These are phyloP conservation scores for Suillus hirtellus DNA, from an alignment of 768 basidiomycete species.

Conservation along the genomic window DNA sequence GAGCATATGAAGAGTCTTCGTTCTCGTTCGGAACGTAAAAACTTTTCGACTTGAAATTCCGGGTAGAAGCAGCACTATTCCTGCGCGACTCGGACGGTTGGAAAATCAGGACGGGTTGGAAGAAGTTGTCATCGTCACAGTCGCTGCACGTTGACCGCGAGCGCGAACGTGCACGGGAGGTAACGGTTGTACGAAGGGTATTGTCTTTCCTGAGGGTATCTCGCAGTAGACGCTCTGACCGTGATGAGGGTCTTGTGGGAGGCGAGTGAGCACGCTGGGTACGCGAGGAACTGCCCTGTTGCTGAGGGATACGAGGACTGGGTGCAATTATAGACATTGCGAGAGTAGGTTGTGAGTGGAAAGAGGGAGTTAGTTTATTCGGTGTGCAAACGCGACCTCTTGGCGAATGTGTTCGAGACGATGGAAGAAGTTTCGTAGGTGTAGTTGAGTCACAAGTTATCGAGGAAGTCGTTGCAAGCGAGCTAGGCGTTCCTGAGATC, in stretches of 20 bases:
- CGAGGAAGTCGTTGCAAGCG: neutral
- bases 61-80: conserved; percentile 22
- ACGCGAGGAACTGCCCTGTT: conserved; percentile 11
- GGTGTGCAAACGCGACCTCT: conserved; percentile 17
- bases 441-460: neutral
- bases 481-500: neutral
- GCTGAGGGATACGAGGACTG: conserved; percentile 18
- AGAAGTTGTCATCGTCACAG: conserved; percentile 29
- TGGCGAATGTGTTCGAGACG: conserved; percentile 18
- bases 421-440: conserved; percentile 15
- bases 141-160: conserved; percentile 26
- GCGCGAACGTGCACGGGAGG: conserved; percentile 20
- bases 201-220: conserved; percentile 55
- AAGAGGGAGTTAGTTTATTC: conserved; percentile 13
- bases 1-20: conserved; percentile 26
- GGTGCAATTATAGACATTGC: conserved; percentile 35
- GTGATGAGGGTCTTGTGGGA: conserved; percentile 44
- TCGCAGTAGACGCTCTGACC: conserved; percentile 56
- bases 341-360: conserved; percentile 32
- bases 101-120: conserved; percentile 30
- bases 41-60: conserved; percentile 15
- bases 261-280: conserved; percentile 17
- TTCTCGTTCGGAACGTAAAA: conserved; percentile 37
- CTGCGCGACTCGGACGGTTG: conserved; percentile 19
- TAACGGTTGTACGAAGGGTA: conserved; percentile 36